phyloP scores from a whole-genome alignment of 495 filamentous ascomycete genomes.

The Immersiella caudata region DNA sequence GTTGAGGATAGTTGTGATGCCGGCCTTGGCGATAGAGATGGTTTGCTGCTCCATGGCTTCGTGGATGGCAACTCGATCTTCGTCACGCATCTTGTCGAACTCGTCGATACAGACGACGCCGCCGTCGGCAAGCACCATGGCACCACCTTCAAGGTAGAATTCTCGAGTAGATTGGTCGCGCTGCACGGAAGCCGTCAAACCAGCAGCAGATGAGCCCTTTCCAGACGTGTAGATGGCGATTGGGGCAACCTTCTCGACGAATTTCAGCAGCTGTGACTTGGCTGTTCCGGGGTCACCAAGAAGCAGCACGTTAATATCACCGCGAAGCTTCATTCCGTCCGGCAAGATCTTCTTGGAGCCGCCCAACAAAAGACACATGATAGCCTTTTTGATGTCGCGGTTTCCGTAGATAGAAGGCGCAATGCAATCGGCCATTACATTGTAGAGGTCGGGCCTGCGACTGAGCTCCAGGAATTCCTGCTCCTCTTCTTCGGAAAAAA shows the following conservation, averaged over 20 bases:
- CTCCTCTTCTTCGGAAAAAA: slow-evolving; percentile 95
- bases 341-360: slow-evolving; percentile 98
- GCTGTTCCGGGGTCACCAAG: slow-evolving; percentile 98
- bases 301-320: slow-evolving; percentile 97
- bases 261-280: slow-evolving; percentile 96
- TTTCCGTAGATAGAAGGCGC: slow-evolving; percentile 98
- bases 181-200: slow-evolving; percentile 97
- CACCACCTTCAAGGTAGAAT: slow-evolving; percentile 97
- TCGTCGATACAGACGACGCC: slow-evolving; percentile 99
- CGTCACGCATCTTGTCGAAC: slow-evolving; percentile 99
- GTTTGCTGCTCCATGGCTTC: slow-evolving; percentile 99
- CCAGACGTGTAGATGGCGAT: slow-evolving; percentile 99
- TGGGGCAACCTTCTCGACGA: slow-evolving; percentile 94
- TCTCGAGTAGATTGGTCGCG: slow-evolving; percentile 89
- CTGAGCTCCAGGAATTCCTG: slow-evolving; percentile 96
- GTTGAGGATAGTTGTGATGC: slow-evolving; percentile 98
- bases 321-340: slow-evolving; percentile 97
- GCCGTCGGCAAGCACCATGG: slow-evolving; percentile 97
- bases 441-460: slow-evolving; percentile 87
- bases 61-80: slow-evolving; percentile 98
- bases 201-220: slow-evolving; percentile 97
- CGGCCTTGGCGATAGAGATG: slow-evolving; percentile 98
- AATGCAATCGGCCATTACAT: slow-evolving; percentile 86
- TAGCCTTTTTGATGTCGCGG: slow-evolving; percentile 96
- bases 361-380: slow-evolving; percentile 90